Evolutionary conservation across 768 basidiomycete species (phyloP), one percentile per base, ranked within the genome.

Genomic region (Naganishia randhawae): DNA sequence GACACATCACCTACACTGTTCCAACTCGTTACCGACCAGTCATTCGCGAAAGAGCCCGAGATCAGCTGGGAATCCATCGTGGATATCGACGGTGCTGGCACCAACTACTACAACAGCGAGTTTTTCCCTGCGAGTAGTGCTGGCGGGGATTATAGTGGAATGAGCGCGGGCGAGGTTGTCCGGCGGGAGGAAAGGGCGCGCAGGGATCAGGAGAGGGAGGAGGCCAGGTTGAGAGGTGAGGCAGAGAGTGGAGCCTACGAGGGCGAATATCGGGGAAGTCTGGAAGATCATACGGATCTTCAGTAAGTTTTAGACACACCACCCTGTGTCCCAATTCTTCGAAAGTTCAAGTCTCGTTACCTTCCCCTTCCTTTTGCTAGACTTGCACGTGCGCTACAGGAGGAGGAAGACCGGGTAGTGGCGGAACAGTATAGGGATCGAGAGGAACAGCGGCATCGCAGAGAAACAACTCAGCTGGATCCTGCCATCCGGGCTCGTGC

Each of bases 31-130:
- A 93, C 93, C 0, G 93, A 96, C 77, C 84, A 89, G 45, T 85
- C 87, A 19, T 92, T 96, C 77, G 80, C 87, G 2, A 78, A 85
- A 66, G 92, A 95, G 76, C 82, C 86, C 0, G 86, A 86, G 19
- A 85, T 95, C 29, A 88, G 93, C 3, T 96, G 93, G 93, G 93
- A 96, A 80, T 86, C 88, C 22, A 81, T 96, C 32, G 90, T 90
- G 73, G 93, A 95, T 74, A 84, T 93, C 33, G 92, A 95, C 69
- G 91, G 91, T 1, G 84, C 85, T 1, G 87, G 83, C 71, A 86
- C 89, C 33, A 84, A 85, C 6, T 95, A 92, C 74, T 89, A 89
- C 25, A 91, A 93, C 75, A 84, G 86, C 0, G 81, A 86, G 52
- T 89, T 95, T 67, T 77, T 84, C 39, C 82, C 77, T 13, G 82